Evolutionary conservation across 202 grass and related monocot genomes (phyloP).

Genomic region (Schoenoplectus triqueter): DNA sequence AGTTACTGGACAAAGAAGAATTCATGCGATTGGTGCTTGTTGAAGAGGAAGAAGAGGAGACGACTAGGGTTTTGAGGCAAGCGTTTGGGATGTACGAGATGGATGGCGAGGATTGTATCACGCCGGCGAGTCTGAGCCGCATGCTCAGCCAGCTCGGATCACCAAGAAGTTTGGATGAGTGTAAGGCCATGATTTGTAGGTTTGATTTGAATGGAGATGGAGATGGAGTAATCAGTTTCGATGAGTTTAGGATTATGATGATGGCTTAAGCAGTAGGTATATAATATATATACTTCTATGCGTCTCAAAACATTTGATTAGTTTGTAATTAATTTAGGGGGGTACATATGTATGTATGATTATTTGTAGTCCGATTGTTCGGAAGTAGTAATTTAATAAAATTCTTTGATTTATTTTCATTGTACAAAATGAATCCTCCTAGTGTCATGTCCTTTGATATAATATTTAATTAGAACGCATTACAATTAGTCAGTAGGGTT

Average conservation of each 20-base stretch:
- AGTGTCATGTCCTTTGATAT: background rate
- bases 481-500: background rate
- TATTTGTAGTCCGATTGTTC: background rate
- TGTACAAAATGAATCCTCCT: background rate
- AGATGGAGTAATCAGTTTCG: constrained; percentile 59
- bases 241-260: constrained; percentile 56
- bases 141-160: constrained; percentile 47
- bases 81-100: constrained; percentile 67
- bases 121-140: constrained; percentile 46
- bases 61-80: constrained; percentile 33
- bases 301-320: too few relatives aligned
- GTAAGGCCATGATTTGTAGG: constrained; percentile 62
- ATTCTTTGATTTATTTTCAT: background rate
- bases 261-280: constrained; percentile 31
- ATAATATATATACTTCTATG: background rate
- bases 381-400: background rate
- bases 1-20: constrained; percentile 53
- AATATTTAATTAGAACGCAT: background rate
- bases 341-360: background rate
- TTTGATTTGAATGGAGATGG: constrained; percentile 69
- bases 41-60: constrained; percentile 31
- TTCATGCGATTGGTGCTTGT: constrained; percentile 41
- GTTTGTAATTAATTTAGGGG: too few relatives aligned
- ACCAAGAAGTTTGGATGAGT: constrained; percentile 35
- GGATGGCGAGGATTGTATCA: constrained; percentile 42